Evolutionary conservation across 331 rosid genomes (phyloP).

Genomic region (Dryas integrifolia): DNA sequence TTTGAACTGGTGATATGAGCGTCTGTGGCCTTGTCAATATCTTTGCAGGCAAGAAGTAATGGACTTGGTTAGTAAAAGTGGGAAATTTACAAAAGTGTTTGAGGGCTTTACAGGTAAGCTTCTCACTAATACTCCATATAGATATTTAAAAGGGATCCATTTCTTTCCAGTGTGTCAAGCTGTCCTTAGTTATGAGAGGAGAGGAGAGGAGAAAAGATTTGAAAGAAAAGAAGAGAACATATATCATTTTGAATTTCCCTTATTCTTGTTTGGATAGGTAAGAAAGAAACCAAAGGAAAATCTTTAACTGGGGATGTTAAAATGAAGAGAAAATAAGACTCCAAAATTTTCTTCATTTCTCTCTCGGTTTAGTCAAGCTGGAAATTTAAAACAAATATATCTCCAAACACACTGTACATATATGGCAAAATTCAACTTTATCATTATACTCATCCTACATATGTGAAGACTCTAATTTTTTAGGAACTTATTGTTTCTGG

Average conservation of each 20-base stretch:
- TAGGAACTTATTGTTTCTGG: not conserved
- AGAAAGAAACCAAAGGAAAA: not conserved
- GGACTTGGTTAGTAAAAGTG: conserved; percentile 72
- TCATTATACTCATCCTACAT: not conserved
- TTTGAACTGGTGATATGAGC: not conserved
- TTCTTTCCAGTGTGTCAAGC: not conserved
- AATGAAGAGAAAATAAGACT: not conserved
- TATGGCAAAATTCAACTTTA: not conserved
- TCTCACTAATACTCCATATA: conserved; percentile 4
- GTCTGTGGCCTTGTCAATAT: conserved; percentile 16
- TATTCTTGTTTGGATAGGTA: no score
- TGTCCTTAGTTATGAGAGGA: not conserved
- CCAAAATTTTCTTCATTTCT: not conserved
- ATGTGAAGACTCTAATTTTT: not conserved
- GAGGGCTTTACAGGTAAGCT: conserved; percentile 67
- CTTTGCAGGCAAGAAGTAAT: conserved; percentile 81
- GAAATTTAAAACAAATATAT: no score
- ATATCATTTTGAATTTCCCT: not conserved
- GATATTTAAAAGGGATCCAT: not conserved
- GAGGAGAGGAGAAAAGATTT: not conserved
- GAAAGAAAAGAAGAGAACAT: not conserved
- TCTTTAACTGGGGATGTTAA: not conserved
- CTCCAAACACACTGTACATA: not conserved
- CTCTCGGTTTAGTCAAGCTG: no score
- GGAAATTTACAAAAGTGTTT: conserved; percentile 62